Conservation (phyloP, 2,329 filamentous ascomycete species). For the Nothomitra cinnamomea region DNA sequence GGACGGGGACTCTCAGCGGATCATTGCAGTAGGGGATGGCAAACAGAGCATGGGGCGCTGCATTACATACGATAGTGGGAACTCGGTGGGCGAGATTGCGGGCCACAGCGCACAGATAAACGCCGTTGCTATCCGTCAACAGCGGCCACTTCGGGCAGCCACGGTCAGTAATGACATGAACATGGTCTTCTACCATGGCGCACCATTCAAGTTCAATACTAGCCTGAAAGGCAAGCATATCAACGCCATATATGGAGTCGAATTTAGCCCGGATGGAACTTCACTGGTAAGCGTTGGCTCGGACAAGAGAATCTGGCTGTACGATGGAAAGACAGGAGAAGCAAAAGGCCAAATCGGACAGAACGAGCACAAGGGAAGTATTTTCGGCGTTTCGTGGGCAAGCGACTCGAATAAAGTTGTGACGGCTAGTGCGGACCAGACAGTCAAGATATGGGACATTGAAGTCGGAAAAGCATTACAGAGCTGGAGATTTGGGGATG, state of each 20-base stretch:
- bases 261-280: constrained; percentile 77
- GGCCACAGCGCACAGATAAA: constrained; percentile 89
- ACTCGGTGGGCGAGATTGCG: constrained; percentile 84
- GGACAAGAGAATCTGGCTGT: constrained; percentile 85
- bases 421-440: constrained; percentile 87
- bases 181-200: constrained; percentile 83
- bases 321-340: constrained; percentile 91
- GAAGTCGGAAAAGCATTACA: constrained; percentile 62
- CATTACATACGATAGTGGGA: constrained; percentile 89
- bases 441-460: constrained; percentile 84
- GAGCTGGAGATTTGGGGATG: constrained; percentile 70
- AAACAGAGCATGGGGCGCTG: constrained; percentile 87
- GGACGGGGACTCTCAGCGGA: constrained; percentile 91
- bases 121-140: constrained; percentile 72
- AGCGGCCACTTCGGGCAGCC: constrained; percentile 77
- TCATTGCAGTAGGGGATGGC: constrained; percentile 91
- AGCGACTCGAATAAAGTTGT: constrained; percentile 72
- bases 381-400: constrained; percentile 83
- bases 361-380: constrained; percentile 77
- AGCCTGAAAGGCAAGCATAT: constrained; percentile 64
- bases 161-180: constrained; percentile 83
- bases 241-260: constrained; percentile 75
- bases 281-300: constrained; percentile 74
- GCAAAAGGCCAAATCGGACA: constrained; percentile 60
- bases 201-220: constrained; percentile 90